Percentiles rank a stretch among this genome's conserved stretches.
phyloP scores from a whole-genome alignment of 768 basidiomycete genomes.

The Suillus luteus region DNA sequence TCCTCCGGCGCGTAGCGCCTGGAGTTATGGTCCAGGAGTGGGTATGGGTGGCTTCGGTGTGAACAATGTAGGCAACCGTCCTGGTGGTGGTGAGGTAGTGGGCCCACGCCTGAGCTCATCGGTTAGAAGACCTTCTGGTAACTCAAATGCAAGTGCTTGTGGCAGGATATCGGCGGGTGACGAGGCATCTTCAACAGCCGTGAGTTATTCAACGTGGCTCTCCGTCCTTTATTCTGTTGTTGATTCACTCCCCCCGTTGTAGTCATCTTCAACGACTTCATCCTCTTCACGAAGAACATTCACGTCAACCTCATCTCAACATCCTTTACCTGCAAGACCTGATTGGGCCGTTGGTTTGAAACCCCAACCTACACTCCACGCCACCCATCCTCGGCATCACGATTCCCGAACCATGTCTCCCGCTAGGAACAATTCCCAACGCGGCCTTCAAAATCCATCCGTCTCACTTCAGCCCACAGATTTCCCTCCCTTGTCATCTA shows the following conservation, averaged over 20 bases:
- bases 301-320: constrained; percentile 73
- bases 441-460: constrained; percentile 38
- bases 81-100: constrained; percentile 45
- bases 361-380: constrained; percentile 67
- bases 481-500: constrained; percentile 67
- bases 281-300: constrained; percentile 79
- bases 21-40: constrained; percentile 72
- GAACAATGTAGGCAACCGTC: constrained; percentile 28
- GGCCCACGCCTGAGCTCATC: constrained; percentile 64
- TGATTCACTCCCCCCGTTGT: constrained; percentile 20
- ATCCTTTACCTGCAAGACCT: constrained; percentile 78
- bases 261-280: constrained; percentile 79
- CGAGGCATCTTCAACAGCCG: constrained; percentile 75
- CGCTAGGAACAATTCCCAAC: constrained; percentile 36
- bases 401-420: constrained; percentile 49
- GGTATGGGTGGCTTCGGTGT: constrained; percentile 47
- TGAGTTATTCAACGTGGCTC: constrained; percentile 43
- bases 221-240: constrained; percentile 7
- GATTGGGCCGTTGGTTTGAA: constrained; percentile 90
- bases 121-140: constrained; percentile 51
- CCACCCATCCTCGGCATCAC: constrained; percentile 52
- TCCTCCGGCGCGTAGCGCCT: constrained; percentile 51
- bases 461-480: constrained; percentile 57
- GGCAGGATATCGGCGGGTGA: constrained; percentile 67
- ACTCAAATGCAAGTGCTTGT: constrained; percentile 52